These are phyloP conservation scores for Clitopilus passeckerianus DNA, from an alignment of 768 basidiomycete species.

Conservation along the genomic window DNA sequence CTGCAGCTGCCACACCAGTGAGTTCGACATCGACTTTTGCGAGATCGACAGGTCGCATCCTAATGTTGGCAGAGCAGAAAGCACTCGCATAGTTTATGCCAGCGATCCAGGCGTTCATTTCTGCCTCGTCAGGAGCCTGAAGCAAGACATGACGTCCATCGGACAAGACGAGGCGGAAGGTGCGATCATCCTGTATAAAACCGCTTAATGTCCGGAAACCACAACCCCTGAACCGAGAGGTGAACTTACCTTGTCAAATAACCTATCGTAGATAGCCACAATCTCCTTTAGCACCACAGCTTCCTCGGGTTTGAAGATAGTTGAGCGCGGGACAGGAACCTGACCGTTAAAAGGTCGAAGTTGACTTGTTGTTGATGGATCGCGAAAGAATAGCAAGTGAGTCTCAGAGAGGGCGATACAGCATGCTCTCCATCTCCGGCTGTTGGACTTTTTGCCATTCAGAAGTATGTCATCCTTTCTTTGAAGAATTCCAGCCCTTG, in stretches of 20 bases:
- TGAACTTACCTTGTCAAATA: constrained; percentile 65
- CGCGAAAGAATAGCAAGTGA: constrained; percentile 88
- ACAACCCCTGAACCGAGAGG: neutral
- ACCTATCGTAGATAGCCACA: constrained; percentile 76
- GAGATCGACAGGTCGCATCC: constrained; percentile 74
- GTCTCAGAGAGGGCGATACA: constrained; percentile 84
- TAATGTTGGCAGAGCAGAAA: constrained; percentile 81
- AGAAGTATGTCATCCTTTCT: constrained; percentile 79
- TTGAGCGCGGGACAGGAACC: constrained; percentile 29
- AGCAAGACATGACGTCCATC: constrained; percentile 81
- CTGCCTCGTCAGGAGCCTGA: constrained; percentile 61
- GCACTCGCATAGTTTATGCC: constrained; percentile 91
- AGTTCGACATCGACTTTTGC: constrained; percentile 66
- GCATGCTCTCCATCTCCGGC: constrained; percentile 86
- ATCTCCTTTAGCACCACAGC: constrained; percentile 71
- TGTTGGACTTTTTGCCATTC: constrained; percentile 69
- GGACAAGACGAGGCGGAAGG: constrained; percentile 73
- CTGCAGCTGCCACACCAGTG: constrained; percentile 82
- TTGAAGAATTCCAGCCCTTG: constrained; percentile 75
- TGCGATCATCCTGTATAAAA: constrained; percentile 50
- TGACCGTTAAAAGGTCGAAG: constrained; percentile 30
- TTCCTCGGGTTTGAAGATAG: constrained; percentile 77
- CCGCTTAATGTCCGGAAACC: neutral
- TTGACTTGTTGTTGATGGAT: constrained; percentile 49
- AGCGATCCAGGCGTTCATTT: constrained; percentile 88